Percentiles rank a stretch among this genome's conserved stretches.
Evolutionary conservation across 371 early-diverging fungal genomes (phyloP).

Genomic region (Rhizopus microsporus): DNA sequence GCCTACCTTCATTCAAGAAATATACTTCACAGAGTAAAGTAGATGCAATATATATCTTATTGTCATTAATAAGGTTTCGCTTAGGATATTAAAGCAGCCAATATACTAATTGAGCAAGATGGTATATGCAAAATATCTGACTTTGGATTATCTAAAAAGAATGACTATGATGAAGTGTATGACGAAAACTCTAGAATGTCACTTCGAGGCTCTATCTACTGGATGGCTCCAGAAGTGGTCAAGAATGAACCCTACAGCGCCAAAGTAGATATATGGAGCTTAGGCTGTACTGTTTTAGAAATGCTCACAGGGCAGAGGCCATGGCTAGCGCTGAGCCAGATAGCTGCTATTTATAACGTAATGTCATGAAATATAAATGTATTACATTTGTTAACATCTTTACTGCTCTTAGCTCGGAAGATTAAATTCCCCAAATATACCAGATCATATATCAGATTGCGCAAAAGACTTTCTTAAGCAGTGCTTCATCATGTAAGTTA

Average conservation of each 20-base stretch:
- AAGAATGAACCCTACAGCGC: slow-evolving; percentile 76
- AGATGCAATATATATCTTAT: neutral
- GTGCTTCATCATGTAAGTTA: slow-evolving; percentile 67
- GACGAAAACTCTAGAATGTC: slow-evolving; percentile 60
- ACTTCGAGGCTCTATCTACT: slow-evolving; percentile 70
- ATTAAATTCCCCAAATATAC: slow-evolving; percentile 67
- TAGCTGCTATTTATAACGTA: slow-evolving; percentile 74
- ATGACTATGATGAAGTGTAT: slow-evolving; percentile 55
- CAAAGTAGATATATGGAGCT: slow-evolving; percentile 78
- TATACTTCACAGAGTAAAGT: slow-evolving; percentile 76
- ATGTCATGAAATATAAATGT: slow-evolving; percentile 5
- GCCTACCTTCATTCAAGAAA: slow-evolving; percentile 89
- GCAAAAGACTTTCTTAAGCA: slow-evolving; percentile 64
- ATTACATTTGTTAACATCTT: neutral
- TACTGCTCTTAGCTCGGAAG: slow-evolving; percentile 38
- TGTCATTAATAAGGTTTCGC: neutral
- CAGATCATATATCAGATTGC: slow-evolving; percentile 61
- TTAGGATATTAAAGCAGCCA: slow-evolving; percentile 95
- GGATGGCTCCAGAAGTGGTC: slow-evolving; percentile 96
- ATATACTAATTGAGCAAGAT: slow-evolving; percentile 82
- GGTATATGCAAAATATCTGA: slow-evolving; percentile 96
- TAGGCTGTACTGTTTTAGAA: slow-evolving; percentile 88
- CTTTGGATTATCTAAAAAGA: slow-evolving; percentile 94
- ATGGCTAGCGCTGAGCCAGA: slow-evolving; percentile 73
- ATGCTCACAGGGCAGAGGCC: slow-evolving; percentile 92